phyloP scores from a whole-genome alignment of 2,329 filamentous ascomycete species.

The Blumeria graminis region DNA sequence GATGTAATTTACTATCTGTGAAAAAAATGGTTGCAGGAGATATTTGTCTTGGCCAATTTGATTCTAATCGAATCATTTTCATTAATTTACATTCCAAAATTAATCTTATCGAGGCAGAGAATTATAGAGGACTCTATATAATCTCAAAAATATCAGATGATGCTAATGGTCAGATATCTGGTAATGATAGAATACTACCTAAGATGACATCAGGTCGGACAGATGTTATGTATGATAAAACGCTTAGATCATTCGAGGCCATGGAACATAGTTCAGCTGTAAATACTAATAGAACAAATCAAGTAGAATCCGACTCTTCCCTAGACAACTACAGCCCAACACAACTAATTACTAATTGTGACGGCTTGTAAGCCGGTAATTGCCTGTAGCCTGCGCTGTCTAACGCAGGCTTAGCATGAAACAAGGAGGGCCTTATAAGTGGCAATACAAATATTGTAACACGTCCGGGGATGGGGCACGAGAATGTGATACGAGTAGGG shows the following conservation, averaged over 20 bases:
- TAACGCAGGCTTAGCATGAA: too few relatives aligned
- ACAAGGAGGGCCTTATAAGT: too few relatives aligned
- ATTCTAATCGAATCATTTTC: neutral
- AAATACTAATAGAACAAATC: neutral
- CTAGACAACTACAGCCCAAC: neutral
- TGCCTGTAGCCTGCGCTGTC: too few relatives aligned
- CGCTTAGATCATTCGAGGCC: neutral
- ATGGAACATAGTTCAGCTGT: neutral
- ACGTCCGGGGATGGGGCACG: too few relatives aligned
- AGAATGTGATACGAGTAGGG: too few relatives aligned
- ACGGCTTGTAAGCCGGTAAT: too few relatives aligned
- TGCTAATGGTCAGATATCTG: neutral
- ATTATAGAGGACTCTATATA: neutral
- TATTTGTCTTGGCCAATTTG: neutral
- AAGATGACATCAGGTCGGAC: neutral
- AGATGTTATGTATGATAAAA: neutral
- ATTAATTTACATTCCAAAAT: neutral
- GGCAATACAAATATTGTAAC: too few relatives aligned
- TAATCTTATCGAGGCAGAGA: neutral
- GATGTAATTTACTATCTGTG: conserved; percentile 1
- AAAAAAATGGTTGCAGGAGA: conserved; percentile 1
- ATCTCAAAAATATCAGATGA: conserved; percentile 1
- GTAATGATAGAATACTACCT: neutral
- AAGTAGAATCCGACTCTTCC: neutral
- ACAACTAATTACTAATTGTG: neutral